phyloP scores from a whole-genome alignment of 768 basidiomycete genomes.

The Leccinum imitatum region DNA sequence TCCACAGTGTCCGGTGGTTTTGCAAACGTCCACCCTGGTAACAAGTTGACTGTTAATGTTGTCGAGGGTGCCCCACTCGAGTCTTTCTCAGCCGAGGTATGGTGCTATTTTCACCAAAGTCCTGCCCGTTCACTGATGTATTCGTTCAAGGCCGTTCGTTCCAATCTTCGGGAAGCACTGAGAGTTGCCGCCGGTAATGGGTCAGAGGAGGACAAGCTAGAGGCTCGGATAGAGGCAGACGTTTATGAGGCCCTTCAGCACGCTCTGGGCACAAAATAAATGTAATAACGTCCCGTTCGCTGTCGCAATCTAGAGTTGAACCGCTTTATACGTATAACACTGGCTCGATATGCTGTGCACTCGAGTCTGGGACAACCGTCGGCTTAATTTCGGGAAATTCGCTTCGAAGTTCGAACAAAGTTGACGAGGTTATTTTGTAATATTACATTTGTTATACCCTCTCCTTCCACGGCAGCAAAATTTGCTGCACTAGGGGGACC shows the following conservation, averaged over 20 bases:
- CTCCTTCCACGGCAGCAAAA: neutral
- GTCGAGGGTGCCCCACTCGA: conserved; percentile 95
- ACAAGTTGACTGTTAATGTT: conserved; percentile 94
- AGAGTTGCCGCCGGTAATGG: conserved; percentile 79
- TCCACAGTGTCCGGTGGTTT: conserved; percentile 91
- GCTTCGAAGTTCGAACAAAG: neutral
- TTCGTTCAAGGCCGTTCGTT: conserved; percentile 74
- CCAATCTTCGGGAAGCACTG: conserved; percentile 86
- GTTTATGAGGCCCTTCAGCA: conserved; percentile 95
- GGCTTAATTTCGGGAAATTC: neutral
- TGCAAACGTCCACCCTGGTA: conserved; percentile 96
- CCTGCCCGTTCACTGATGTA: conserved; percentile 4
- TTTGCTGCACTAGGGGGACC: neutral
- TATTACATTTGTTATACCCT: neutral
- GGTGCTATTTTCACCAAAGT: conserved; percentile 20
- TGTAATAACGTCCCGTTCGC: conserved; percentile 5
- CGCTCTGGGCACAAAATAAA: conserved; percentile 59
- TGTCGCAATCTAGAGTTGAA: conserved; percentile 16
- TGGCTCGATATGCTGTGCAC: neutral
- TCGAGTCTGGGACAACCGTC: neutral
- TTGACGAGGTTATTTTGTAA: neutral
- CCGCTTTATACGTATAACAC: neutral
- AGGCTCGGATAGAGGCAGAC: conserved; percentile 92
- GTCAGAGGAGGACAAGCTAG: conserved; percentile 89
- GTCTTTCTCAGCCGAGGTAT: conserved; percentile 85